Conservation (phyloP, 2,329 filamentous ascomycete genomes). For the Paecilomyces variotii region DNA sequence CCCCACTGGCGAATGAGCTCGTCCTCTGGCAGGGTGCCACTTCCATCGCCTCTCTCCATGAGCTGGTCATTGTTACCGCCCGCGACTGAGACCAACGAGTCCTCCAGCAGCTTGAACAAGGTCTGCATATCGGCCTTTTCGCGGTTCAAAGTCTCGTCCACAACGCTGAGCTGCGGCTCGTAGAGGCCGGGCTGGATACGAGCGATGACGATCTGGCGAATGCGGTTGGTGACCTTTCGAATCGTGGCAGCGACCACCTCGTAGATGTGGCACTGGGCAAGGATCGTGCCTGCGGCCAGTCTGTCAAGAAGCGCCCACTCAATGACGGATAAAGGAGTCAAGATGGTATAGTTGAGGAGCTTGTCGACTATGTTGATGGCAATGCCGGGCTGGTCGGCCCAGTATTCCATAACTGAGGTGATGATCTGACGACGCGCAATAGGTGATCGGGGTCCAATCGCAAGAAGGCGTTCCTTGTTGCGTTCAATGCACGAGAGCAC, state of each 20-base stretch:
- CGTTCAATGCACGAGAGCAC: conserved; percentile 93
- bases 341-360: conserved; percentile 91
- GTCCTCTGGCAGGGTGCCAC: conserved; percentile 44
- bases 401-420: conserved; percentile 82
- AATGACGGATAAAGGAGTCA: conserved; percentile 75
- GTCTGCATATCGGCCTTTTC: conserved; percentile 69
- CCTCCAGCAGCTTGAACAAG: conserved; percentile 73
- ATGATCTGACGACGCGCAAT: conserved; percentile 81
- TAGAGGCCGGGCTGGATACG: conserved; percentile 50
- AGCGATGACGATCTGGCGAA: conserved; percentile 67
- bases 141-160: conserved; percentile 58
- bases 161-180: conserved; percentile 46
- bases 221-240: conserved; percentile 77
- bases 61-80: conserved; percentile 64
- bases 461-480: conserved; percentile 78
- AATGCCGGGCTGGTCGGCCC: conserved; percentile 84
- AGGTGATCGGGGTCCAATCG: conserved; percentile 66
- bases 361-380: conserved; percentile 93
- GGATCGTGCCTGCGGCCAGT: conserved; percentile 55
- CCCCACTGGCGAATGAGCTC: conserved; percentile 71
- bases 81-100: conserved; percentile 65
- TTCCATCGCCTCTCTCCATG: conserved; percentile 58
- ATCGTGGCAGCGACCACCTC: conserved; percentile 88
- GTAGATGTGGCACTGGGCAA: conserved; percentile 70
- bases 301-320: conserved; percentile 77